These are phyloP conservation scores for Globisporangium viniferum DNA, from an alignment of 352 stramenopile genomes.

Conservation along the genomic window DNA sequence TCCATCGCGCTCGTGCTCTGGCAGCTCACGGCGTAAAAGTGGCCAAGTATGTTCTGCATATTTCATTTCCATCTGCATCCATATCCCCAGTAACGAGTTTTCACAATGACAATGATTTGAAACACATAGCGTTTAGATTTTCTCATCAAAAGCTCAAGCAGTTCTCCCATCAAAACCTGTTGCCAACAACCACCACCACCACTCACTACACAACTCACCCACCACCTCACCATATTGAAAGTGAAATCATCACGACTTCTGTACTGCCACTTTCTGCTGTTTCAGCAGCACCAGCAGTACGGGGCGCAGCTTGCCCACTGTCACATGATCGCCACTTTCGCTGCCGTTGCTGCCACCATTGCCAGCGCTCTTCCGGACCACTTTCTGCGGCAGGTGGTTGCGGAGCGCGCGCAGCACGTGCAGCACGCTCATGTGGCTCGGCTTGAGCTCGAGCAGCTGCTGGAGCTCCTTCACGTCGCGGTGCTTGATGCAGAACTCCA, in stretches of 20 bases:
- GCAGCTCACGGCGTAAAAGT: conserved; percentile 44
- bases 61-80: conserved; percentile 5
- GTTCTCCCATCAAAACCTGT: background rate
- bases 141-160: background rate
- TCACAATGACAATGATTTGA: background rate
- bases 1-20: conserved; percentile 80
- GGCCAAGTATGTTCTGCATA: background rate
- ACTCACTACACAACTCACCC: background rate
- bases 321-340: conserved; percentile 21
- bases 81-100: background rate
- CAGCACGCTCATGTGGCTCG: conserved; percentile 49
- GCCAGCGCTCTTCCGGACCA: background rate
- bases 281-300: conserved; percentile 45
- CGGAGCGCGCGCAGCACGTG: conserved; percentile 55
- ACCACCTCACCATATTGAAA: background rate
- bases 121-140: background rate
- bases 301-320: conserved; percentile 41
- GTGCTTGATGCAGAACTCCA: conserved; percentile 61
- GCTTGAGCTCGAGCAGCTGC: conserved; percentile 47
- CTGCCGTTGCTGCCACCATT: background rate
- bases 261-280: conserved; percentile 17
- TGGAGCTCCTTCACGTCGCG: conserved; percentile 44
- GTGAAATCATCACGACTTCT: background rate
- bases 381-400: conserved; percentile 25
- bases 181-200: background rate